A percentile compares a stretch with the other conserved stretches of the same genome.
phyloP scores from a whole-genome alignment of 192 early-diverging fungal species.

The Umbelopsis sp. region DNA sequence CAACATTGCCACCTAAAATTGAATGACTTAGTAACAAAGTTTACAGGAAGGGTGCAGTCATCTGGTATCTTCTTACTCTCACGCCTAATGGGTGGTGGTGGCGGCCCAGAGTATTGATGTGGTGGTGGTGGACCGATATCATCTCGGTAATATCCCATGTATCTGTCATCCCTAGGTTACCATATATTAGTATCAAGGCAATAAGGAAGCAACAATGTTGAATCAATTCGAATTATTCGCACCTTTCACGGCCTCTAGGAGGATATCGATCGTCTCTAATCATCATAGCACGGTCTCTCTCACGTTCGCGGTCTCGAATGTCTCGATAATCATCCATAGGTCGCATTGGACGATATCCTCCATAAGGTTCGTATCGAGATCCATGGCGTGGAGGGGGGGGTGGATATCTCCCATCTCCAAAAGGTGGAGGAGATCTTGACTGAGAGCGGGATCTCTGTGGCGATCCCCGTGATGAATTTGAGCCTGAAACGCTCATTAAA shows the following conservation, averaged over 20 bases:
- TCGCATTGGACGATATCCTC: conserved; percentile 22
- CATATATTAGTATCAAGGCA: background rate
- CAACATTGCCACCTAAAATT: conserved; percentile 9
- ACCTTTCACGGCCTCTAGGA: conserved; percentile 31
- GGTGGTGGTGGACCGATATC: conserved; percentile 27
- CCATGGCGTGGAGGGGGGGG: conserved; percentile 24
- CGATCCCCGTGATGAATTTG: conserved; percentile 38
- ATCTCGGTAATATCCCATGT: conserved; percentile 37
- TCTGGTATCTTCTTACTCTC: conserved; percentile 20
- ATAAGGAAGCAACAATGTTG: background rate
- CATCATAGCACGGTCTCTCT: conserved; percentile 28
- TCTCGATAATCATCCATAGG: conserved; percentile 38
- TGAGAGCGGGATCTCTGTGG: conserved; percentile 36
- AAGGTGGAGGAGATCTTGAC: conserved; percentile 36
- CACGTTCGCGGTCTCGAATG: conserved; percentile 33
- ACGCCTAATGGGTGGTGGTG: conserved; percentile 28
- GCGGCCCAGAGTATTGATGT: conserved; percentile 17
- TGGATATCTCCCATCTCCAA: conserved; percentile 37
- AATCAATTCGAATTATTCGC: background rate
- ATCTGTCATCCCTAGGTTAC: conserved; percentile 27
- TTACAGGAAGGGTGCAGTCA: background rate
- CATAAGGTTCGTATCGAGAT: conserved; percentile 34
- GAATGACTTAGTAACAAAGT: background rate
- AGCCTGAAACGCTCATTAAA: conserved; percentile 37
- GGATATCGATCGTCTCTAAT: conserved; percentile 32